A percentile compares a stretch with the other conserved stretches of the same genome.
phyloP scores from a whole-genome alignment of 2,329 filamentous ascomycete genomes.

The Fusarium sp. region DNA sequence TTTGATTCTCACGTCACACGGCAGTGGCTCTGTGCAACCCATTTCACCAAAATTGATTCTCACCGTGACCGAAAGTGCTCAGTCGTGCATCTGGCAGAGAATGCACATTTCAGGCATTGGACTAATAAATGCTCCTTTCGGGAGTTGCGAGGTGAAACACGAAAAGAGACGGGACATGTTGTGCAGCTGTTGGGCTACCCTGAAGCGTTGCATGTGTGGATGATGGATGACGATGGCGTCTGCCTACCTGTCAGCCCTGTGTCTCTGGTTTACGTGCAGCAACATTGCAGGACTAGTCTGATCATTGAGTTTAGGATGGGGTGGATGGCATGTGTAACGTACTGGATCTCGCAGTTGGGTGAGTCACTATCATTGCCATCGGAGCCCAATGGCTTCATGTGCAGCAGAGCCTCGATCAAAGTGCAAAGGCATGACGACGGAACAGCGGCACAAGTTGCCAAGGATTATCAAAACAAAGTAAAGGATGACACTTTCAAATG shows the following conservation, averaged over 20 bases:
- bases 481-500: not conserved
- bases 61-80: constrained; percentile 24
- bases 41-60: not conserved
- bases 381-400: not conserved
- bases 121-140: not conserved
- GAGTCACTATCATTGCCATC: constrained; percentile 27
- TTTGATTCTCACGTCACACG: constrained; percentile 21
- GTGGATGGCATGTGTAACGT: constrained; percentile 6
- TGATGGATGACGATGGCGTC: constrained; percentile 4
- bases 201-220: constrained; percentile 2
- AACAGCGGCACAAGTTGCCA: constrained; percentile 1
- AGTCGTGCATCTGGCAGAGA: constrained; percentile 10
- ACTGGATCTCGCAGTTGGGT: constrained; percentile 13
- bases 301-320: constrained; percentile 2
- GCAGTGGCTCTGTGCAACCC: too few relatives aligned
- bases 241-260: constrained; percentile 27
- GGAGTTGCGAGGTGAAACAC: constrained; percentile 16
- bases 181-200: constrained; percentile 5
- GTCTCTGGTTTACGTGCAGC: constrained; percentile 24
- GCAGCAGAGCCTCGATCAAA: constrained; percentile 17
- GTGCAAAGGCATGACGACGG: constrained; percentile 7
- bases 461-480: not conserved
- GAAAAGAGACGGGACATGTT: not conserved
- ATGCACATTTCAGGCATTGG: constrained; percentile 4
- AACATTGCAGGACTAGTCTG: not conserved